phyloP scores from a whole-genome alignment of 345 rosid species.

The Lagerstroemia speciosa region DNA sequence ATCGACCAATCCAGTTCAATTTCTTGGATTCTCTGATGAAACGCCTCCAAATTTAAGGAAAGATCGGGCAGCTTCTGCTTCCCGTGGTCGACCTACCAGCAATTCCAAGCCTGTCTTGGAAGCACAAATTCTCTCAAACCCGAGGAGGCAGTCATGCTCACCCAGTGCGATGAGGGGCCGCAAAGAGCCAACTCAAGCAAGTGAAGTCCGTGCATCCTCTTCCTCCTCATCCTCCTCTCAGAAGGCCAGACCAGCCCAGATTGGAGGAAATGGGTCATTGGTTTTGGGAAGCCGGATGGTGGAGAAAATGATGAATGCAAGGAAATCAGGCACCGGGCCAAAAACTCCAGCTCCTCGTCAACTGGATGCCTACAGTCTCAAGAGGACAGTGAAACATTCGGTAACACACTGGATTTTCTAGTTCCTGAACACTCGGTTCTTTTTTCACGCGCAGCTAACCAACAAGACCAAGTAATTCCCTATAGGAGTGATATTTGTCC shows the following conservation, averaged over 20 bases:
- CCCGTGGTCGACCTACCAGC: slow-evolving; percentile 25
- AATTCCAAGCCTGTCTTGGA: neutral
- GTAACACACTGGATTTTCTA: neutral
- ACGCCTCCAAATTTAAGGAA: slow-evolving; percentile 33
- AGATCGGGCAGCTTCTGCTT: slow-evolving; percentile 27
- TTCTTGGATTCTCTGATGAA: slow-evolving; percentile 23
- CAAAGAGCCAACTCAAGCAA: slow-evolving; percentile 17
- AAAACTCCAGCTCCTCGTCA: neutral
- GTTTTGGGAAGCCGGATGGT: slow-evolving; percentile 53
- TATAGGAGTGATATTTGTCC: neutral
- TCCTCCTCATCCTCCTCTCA: neutral
- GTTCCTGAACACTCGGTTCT: neutral
- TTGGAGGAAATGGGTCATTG: slow-evolving; percentile 17
- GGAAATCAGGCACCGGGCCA: slow-evolving; percentile 18
- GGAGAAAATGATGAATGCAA: slow-evolving; percentile 51
- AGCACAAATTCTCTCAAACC: neutral
- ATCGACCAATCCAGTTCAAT: slow-evolving; percentile 19
- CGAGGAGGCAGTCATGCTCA: slow-evolving; percentile 40
- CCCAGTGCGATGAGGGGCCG: slow-evolving; percentile 32
- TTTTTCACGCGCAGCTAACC: neutral
- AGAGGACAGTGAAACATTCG: neutral
- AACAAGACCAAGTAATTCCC: neutral
- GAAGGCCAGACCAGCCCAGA: slow-evolving; percentile 6
- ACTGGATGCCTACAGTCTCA: neutral
- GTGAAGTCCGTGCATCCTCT: neutral